phyloP scores from a whole-genome alignment of 2,329 filamentous ascomycete species.

The Trichoderma polysporum region DNA sequence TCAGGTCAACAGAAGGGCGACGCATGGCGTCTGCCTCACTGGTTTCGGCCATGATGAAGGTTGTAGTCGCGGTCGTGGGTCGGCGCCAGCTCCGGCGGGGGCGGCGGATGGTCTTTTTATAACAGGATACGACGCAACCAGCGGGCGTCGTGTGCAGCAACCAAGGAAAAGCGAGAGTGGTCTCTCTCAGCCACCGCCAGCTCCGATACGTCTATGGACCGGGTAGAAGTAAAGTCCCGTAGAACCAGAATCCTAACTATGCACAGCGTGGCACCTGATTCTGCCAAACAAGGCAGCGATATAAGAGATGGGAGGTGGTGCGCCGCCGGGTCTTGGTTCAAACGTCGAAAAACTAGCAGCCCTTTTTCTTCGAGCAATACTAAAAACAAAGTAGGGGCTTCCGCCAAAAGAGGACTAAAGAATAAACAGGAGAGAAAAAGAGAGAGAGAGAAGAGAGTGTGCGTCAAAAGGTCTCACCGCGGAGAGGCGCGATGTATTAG shows the following conservation, averaged over 20 bases:
- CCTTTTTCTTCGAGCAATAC: background rate
- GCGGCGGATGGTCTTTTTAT: background rate
- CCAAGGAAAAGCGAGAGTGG: background rate
- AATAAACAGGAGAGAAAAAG: background rate
- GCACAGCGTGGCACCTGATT: background rate
- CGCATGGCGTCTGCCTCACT: slow-evolving; percentile 38
- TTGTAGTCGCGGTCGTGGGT: background rate
- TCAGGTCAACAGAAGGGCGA: slow-evolving; percentile 42
- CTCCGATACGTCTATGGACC: background rate
- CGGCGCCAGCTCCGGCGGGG: slow-evolving; percentile 1
- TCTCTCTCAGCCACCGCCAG: background rate
- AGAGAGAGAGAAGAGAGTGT: background rate
- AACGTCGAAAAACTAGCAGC: background rate
- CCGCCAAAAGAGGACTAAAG: background rate
- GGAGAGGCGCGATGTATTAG: background rate
- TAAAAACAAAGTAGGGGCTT: background rate
- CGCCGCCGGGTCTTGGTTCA: background rate
- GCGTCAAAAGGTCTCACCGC: background rate
- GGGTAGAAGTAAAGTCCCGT: background rate
- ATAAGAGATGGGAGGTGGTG: background rate
- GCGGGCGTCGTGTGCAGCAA: background rate
- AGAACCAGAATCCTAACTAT: background rate
- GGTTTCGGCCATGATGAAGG: slow-evolving; percentile 1
- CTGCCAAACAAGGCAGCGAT: background rate
- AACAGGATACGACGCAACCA: background rate